A percentile compares a stretch with the other conserved stretches of the same genome.
These are phyloP conservation scores for Neurospora tetrasperma DNA, from an alignment of 495 filamentous ascomycete genomes.

Conservation along the genomic window DNA sequence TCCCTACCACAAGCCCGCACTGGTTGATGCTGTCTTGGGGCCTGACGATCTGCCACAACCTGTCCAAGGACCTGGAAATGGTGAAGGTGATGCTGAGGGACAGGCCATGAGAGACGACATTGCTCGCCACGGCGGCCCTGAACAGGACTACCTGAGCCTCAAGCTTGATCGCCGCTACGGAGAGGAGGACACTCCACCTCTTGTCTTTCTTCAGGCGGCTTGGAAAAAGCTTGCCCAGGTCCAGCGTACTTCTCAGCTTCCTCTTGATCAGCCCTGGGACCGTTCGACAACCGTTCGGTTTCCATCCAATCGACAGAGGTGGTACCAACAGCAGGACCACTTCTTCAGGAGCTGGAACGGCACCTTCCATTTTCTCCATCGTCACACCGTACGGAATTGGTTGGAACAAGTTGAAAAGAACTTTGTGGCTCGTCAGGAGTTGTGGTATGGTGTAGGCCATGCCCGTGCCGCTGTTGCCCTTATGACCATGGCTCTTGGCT, in stretches of 20 bases:
- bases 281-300: background rate
- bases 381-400: slow-evolving; percentile 10
- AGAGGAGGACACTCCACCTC: slow-evolving; percentile 12
- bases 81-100: background rate
- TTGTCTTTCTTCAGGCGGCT: slow-evolving; percentile 16
- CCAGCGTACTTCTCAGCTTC: background rate
- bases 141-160: background rate
- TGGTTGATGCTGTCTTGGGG: background rate
- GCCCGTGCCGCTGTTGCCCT: slow-evolving; percentile 14
- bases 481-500: slow-evolving; percentile 17
- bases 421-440: background rate
- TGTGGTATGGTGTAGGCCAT: slow-evolving; percentile 11
- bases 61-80: background rate
- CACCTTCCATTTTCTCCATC: slow-evolving; percentile 19
- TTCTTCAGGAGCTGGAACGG: slow-evolving; percentile 14
- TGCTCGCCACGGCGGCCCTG: background rate
- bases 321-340: slow-evolving; percentile 10
- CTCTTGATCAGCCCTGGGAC: slow-evolving; percentile 15
- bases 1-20: background rate
- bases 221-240: slow-evolving; percentile 14
- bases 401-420: slow-evolving; percentile 10
- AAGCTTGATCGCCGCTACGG: slow-evolving; percentile 13
- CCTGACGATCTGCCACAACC: background rate
- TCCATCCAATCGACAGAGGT: slow-evolving; percentile 1
- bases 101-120: background rate